These are phyloP conservation scores for Capniomyces stellatus DNA, from an alignment of 371 early-diverging fungal genomes.

Conservation along the genomic window DNA sequence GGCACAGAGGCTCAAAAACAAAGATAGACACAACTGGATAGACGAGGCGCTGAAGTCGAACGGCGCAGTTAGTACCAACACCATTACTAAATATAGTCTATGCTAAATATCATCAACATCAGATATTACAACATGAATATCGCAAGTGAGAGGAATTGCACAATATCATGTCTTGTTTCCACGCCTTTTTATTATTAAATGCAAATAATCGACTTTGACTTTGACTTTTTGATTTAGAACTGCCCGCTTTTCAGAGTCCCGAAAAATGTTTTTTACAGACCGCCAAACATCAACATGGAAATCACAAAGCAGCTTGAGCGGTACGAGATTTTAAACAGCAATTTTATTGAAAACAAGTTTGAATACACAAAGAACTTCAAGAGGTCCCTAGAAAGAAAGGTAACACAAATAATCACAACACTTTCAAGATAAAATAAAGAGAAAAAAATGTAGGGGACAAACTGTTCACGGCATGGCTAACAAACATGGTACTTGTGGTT, in stretches of 20 bases:
- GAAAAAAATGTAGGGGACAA: neutral
- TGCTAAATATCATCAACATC: neutral
- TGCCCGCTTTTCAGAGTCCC: constrained; percentile 62
- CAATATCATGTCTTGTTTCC: too few species aligned
- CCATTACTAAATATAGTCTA: neutral
- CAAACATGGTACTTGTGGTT: neutral
- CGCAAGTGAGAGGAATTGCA: too few species aligned
- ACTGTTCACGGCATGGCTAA: neutral
- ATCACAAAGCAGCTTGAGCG: constrained; percentile 58
- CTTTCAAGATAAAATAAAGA: neutral
- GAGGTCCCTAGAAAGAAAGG: constrained; percentile 26
- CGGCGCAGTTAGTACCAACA: constrained; percentile 24
- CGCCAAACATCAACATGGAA: constrained; percentile 59
- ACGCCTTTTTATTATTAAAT: too few species aligned
- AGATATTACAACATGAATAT: neutral
- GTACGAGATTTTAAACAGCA: constrained; percentile 52
- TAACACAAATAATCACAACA: constrained; percentile 4
- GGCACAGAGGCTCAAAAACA: constrained; percentile 37
- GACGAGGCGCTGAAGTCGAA: constrained; percentile 48
- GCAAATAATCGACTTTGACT: too few species aligned
- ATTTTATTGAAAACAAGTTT: constrained; percentile 32
- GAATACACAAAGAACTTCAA: constrained; percentile 42
- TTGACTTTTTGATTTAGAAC: constrained; percentile 15
- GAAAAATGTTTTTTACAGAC: constrained; percentile 58
- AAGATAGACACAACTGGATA: constrained; percentile 52